Evolutionary conservation across 805 yeast species (phyloP), one percentile per base, ranked within the genome.

Genomic region (Wickerhamiella galacta): DNA sequence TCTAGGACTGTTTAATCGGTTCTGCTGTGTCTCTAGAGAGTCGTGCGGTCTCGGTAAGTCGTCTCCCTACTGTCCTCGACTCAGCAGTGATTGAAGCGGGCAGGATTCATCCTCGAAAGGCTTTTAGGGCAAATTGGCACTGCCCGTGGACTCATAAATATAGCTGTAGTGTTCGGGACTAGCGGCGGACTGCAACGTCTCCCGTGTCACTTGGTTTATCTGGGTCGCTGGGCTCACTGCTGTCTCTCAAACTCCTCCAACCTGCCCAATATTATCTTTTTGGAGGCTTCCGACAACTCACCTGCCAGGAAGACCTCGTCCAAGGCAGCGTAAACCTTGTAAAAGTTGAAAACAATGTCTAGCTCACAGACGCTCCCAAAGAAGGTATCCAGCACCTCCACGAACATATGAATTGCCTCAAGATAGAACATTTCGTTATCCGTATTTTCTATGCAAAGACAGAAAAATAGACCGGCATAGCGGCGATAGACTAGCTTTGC

Each of bases 261-360:
- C 38, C 94, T 55, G 15, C 69, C 69, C 36, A 85, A 53, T 4
- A 87, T 63, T 31, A 62, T 65, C 17, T 64, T 64, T 51, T 79
- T 81, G 42, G 81, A 77, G 1, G 83, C 77, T 49, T 83, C 94
- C 49, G 78, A 82, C 9, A 85, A 62, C 52, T 90, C 95, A 9
- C 98, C 98, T 9, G 85, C 93, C 30, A 81, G 50, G 46, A 76
- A 81, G 51, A 90, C 66, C 53, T 85, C 95, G 52, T 90, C 95
- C 38, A 90, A 52, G 6, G 83, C 76, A 34, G 68, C 64, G 52
- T 83, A 80, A 9, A 81, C 74, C 52, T 77, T 81, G 61, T 75
- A 75, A 55, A 87, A 87, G 54, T 83, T 82, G 61, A 85, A 90
- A 15, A 90, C 92, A 36, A 90, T 64, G 52, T 87, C 96, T 43